Conservation (phyloP, 805 yeast genomes). For the Diddensiella santjacobensis region DNA sequence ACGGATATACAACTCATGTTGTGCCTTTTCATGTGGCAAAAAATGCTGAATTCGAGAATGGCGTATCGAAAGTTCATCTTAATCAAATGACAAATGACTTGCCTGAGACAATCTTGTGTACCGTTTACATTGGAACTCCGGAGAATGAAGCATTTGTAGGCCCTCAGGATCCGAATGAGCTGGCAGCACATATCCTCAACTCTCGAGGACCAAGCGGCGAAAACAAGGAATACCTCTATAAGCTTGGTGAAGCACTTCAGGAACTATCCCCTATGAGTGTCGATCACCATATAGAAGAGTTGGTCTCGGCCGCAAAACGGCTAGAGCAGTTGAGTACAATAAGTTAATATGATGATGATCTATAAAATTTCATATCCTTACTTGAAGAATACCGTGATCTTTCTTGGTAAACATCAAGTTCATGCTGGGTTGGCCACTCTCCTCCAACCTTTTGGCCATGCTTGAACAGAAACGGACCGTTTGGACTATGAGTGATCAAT, state of each 20-base stretch:
- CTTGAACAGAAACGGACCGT: constrained; percentile 26
- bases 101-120: constrained; percentile 43
- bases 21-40: constrained; percentile 56
- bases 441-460: constrained; percentile 27
- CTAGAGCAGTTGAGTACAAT: background rate
- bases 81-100: constrained; percentile 3
- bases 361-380: constrained; percentile 1
- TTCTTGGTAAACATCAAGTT: constrained; percentile 19
- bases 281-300: constrained; percentile 44
- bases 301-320: constrained; percentile 22
- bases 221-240: constrained; percentile 65
- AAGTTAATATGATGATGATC: background rate
- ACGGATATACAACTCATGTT: constrained; percentile 72
- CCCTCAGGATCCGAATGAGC: constrained; percentile 56
- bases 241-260: constrained; percentile 48
- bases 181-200: constrained; percentile 57
- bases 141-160: constrained; percentile 83
- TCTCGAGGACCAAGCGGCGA: constrained; percentile 79
- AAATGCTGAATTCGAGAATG: constrained; percentile 1
- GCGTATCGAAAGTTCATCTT: constrained; percentile 4
- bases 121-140: constrained; percentile 78
- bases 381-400: background rate
- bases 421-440: constrained; percentile 31
- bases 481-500: constrained; percentile 35
- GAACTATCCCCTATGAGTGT: constrained; percentile 37